Percentiles rank a stretch among this genome's conserved stretches.
Conservation (phyloP, 345 rosid genomes). For the Draba incana region DNA sequence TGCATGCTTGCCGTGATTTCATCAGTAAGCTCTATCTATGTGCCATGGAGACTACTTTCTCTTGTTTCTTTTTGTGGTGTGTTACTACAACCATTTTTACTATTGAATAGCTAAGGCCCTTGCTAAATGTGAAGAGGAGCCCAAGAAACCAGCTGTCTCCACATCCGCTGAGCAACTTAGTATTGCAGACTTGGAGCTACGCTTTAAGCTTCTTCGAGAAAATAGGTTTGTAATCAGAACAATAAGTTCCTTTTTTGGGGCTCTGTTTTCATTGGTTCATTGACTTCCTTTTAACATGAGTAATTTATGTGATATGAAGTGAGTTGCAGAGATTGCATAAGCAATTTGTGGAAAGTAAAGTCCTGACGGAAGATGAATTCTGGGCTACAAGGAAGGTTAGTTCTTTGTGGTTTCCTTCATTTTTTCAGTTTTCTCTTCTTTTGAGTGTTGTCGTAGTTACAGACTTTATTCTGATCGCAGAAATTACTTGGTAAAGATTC, state of each 20-base stretch:
- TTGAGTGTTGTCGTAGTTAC: slow-evolving; percentile 25
- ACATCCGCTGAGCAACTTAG: slow-evolving; percentile 70
- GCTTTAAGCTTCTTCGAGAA: slow-evolving; percentile 73
- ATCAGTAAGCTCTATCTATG: slow-evolving; percentile 57
- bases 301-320: slow-evolving; percentile 30
- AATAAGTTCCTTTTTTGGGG: not conserved
- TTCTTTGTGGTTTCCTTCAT: slow-evolving; percentile 23
- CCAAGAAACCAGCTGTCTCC: slow-evolving; percentile 50
- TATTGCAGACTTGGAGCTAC: slow-evolving; percentile 64
- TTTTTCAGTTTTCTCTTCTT: slow-evolving; percentile 20
- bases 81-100: slow-evolving; percentile 5
- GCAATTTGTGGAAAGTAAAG: slow-evolving; percentile 40
- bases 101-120: slow-evolving; percentile 63
- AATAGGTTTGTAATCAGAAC: slow-evolving; percentile 51
- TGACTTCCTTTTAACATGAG: slow-evolving; percentile 20
- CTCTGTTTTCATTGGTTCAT: slow-evolving; percentile 20
- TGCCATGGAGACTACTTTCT: slow-evolving; percentile 13
- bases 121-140: slow-evolving; percentile 61
- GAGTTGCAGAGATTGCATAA: slow-evolving; percentile 42
- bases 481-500: slow-evolving; percentile 70
- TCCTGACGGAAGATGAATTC: slow-evolving; percentile 57
- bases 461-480: slow-evolving; percentile 48
- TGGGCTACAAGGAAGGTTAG: slow-evolving; percentile 96
- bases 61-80: not conserved
- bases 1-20: slow-evolving; percentile 74